Base-by-base conservation (phyloP, 2,329 filamentous ascomycete species). In the Cadophora gregata region DNA sequence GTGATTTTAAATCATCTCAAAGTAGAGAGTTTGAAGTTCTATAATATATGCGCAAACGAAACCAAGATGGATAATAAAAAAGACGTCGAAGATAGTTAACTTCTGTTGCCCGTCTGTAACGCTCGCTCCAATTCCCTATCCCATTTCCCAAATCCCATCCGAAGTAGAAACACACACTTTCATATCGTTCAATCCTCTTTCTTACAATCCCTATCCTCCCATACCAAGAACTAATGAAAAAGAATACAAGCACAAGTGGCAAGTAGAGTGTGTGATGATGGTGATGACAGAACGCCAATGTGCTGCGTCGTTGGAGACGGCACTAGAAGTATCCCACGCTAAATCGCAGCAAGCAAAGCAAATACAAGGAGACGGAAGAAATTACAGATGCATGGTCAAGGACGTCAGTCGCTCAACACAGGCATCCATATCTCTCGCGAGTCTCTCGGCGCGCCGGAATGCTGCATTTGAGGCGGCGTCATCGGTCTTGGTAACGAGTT, bases 401-500 rank as follows among this genome's bases (percentile, higher is more conserved):
- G 64, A 66, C 63, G 70, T 70, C 27, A 77, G 68, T 56, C 75
- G 66, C 21, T 72, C 70, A 14, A 70, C 61, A 29, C 72, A 70
- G 8, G 69, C 70, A 29, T 77, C 75, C 65, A 76, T 70, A 36
- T 69, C 65, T 10, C 69, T 64, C 38, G 70, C 61, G 48, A 77
- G 61, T 55, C 72, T 65, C 48, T 74, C 69, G 3, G 74, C 67
- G 51, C 69, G 69, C 25, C 62, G 51, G 38, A 76, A 68, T 14
- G 70, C 70, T 24, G 69, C 65, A 31, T 71, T 63, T 12, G 64
- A 62, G 19, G 65, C 29, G 25, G 63, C 75, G 62, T 85, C 76
- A 60, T 84, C 83, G 62, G 85, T 83, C 66, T 85, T 80, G 64
- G 91, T 85, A 33, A 91, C 80, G n/a, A 93, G 83, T 71, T 91